Percentiles rank a stretch among this genome's conserved stretches.
Evolutionary conservation across 176 grass and related monocot genomes (phyloP).

Genomic region (Juncus effusus): DNA sequence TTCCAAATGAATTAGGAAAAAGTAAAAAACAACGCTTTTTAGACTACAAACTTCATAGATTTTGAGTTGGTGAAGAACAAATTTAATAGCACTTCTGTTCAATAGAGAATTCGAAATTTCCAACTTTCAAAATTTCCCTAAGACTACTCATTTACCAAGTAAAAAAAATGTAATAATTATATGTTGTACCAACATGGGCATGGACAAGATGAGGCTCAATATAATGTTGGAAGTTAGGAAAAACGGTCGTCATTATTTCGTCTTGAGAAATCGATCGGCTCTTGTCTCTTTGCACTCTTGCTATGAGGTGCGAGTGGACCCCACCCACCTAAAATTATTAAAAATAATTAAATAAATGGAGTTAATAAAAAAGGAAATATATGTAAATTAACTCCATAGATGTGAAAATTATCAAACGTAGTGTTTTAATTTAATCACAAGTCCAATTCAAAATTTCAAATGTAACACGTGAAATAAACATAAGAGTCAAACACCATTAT

Average conservation of each 20-base stretch:
- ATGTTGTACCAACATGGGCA: slow-evolving; percentile 99
- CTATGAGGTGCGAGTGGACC: slow-evolving; percentile 93
- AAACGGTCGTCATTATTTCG: slow-evolving; percentile 97
- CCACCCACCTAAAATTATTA: slow-evolving; percentile 68
- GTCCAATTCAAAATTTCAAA: too few relatives aligned
- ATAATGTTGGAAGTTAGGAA: slow-evolving; percentile 91
- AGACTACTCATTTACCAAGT: not conserved
- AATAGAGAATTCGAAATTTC: not conserved
- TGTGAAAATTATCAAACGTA: too few relatives aligned
- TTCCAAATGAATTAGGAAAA: too few relatives aligned
- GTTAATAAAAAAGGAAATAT: slow-evolving; percentile 17
- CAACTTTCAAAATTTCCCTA: not conserved
- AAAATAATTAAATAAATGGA: slow-evolving; percentile 27
- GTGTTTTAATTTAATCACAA: too few relatives aligned
- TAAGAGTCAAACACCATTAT: too few relatives aligned
- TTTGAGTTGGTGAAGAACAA: too few relatives aligned
- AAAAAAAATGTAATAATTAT: slow-evolving; percentile 25
- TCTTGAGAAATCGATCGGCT: slow-evolving; percentile 81
- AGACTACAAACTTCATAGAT: too few relatives aligned
- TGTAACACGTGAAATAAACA: too few relatives aligned
- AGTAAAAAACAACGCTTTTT: too few relatives aligned
- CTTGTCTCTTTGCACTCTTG: slow-evolving; percentile 97
- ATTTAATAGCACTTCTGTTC: too few relatives aligned
- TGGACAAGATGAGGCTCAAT: slow-evolving; percentile 99
- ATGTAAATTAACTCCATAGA: not conserved